A percentile compares a stretch with the other conserved stretches of the same genome.
Conservation (phyloP, 2,329 filamentous ascomycete genomes). For the Curvularia sp. region DNA sequence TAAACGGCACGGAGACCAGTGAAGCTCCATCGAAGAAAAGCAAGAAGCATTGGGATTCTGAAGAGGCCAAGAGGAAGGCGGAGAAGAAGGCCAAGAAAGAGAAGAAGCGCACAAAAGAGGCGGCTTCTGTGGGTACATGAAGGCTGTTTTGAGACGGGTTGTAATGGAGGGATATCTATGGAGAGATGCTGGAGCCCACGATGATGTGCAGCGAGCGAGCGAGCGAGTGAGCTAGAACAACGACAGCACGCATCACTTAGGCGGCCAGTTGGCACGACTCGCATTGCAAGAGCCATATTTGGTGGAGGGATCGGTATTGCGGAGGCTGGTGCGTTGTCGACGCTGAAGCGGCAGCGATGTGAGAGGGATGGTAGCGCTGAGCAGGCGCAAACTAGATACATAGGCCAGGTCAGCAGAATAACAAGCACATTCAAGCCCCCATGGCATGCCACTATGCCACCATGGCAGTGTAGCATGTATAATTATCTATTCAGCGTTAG, state of each 20-base stretch:
- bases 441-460: background rate
- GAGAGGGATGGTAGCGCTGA: background rate
- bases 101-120: conserved; percentile 45
- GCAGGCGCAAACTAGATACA: background rate
- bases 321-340: background rate
- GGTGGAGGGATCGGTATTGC: background rate
- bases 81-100: conserved; percentile 51
- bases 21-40: conserved; percentile 50
- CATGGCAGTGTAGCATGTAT: background rate
- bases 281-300: background rate
- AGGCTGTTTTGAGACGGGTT: background rate
- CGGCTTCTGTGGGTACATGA: conserved; percentile 28
- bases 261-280: background rate
- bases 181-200: background rate
- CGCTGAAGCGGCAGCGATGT: background rate
- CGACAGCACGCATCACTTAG: background rate
- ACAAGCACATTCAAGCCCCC: background rate
- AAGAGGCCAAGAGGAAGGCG: conserved; percentile 48
- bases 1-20: conserved; percentile 35
- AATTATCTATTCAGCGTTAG: background rate
- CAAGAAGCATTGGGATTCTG: conserved; percentile 48
- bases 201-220: background rate
- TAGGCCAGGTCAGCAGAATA: conserved; percentile 1
- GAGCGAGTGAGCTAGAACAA: background rate
- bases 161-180: background rate